Conservation (phyloP, 768 basidiomycete genomes). For the Suillus subluteus region DNA sequence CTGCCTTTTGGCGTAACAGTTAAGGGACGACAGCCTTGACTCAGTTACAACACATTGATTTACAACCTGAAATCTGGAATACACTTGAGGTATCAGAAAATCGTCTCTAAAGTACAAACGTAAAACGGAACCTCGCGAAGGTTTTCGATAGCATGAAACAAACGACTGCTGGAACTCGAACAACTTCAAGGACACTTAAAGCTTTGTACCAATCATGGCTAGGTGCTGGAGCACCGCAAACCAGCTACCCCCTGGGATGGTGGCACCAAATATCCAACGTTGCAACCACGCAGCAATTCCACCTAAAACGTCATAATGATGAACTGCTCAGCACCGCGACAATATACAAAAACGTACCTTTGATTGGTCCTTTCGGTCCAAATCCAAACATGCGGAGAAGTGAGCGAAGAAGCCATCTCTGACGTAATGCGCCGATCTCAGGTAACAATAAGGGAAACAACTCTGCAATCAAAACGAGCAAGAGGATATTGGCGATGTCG, state of each 20-base stretch:
- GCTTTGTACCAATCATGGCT: neutral
- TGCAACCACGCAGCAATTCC: constrained; percentile 2
- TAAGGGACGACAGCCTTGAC: no score
- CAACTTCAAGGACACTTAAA: neutral
- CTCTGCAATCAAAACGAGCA: constrained; percentile 21
- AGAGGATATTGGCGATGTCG: constrained; percentile 26
- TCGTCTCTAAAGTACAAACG: neutral
- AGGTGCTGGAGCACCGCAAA: constrained; percentile 1
- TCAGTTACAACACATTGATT: neutral
- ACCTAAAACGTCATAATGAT: neutral
- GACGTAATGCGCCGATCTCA: constrained; percentile 22
- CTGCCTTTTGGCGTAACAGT: no score
- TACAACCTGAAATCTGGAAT: neutral
- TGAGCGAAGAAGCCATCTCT: constrained; percentile 34
- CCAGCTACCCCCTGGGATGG: neutral
- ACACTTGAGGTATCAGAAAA: neutral
- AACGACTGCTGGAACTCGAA: neutral
- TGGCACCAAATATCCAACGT: neutral
- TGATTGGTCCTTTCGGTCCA: constrained; percentile 34
- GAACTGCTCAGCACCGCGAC: neutral
- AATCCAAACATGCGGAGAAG: constrained; percentile 41
- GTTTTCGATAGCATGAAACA: neutral
- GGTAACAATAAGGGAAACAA: neutral
- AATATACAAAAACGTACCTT: constrained; percentile 27
- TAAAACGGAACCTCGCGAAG: neutral